A percentile compares a stretch with the other conserved stretches of the same genome.
phyloP scores from a whole-genome alignment of 176 grass and related monocot species.

The Raddia guianensis region DNA sequence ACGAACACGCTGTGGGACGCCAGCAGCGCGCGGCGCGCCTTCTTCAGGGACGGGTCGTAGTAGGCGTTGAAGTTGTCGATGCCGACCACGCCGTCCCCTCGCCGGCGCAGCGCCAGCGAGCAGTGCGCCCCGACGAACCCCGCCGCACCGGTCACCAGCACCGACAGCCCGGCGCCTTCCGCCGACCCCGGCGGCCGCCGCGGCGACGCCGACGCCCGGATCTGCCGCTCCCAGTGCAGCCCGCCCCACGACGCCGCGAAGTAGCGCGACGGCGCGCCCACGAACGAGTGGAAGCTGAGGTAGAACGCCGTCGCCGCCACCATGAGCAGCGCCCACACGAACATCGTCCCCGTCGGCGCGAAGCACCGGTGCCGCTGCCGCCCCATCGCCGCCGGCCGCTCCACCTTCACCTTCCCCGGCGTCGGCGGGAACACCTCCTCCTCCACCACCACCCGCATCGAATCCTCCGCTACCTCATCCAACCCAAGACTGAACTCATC shows the following conservation, averaged over 20 bases:
- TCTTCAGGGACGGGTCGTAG: conserved; percentile 75
- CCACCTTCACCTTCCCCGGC: conserved; percentile 80
- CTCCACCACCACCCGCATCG: conserved; percentile 38
- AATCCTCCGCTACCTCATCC: conserved; percentile 48
- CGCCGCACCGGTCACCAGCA: conserved; percentile 71
- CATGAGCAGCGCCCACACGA: conserved; percentile 73
- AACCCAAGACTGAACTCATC: not conserved
- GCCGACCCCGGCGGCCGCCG: conserved; percentile 38
- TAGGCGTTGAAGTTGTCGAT: conserved; percentile 78
- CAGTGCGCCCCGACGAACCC: conserved; percentile 71
- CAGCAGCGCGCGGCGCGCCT: conserved; percentile 61
- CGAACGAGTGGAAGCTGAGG: conserved; percentile 69
- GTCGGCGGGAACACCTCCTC: conserved; percentile 68
- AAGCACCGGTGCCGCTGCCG: conserved; percentile 73
- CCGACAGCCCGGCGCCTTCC: conserved; percentile 51
- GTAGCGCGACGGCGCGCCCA: conserved; percentile 57
- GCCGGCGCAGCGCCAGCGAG: conserved; percentile 51
- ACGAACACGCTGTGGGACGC: conserved; percentile 56
- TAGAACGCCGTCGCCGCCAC: conserved; percentile 67
- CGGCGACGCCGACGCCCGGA: conserved; percentile 56
- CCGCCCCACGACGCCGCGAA: conserved; percentile 66
- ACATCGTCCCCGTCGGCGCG: conserved; percentile 73
- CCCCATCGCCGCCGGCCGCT: conserved; percentile 44
- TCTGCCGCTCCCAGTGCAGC: conserved; percentile 73
- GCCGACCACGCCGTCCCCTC: conserved; percentile 72